Evolutionary conservation across 208 protist genomes (phyloP).

Genomic region (Leishmania braziliensis): DNA sequence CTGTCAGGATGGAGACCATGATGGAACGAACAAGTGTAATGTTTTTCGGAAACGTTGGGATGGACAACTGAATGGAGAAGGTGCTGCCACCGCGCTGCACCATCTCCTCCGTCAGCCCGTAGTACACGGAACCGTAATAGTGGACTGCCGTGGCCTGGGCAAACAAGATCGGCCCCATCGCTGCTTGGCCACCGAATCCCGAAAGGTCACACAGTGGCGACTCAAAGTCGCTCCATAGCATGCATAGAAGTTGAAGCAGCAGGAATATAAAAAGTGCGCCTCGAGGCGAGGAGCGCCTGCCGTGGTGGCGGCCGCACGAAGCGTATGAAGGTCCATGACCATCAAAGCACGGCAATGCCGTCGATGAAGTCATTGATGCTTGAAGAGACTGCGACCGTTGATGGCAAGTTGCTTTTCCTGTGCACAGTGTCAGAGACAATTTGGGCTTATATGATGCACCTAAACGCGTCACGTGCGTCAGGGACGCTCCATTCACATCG

Average conservation of each 20-base stretch:
- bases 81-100: conserved; percentile 50
- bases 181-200: background rate
- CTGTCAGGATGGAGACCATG: conserved; percentile 41
- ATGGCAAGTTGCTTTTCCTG: background rate
- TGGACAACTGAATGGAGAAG: conserved; percentile 53
- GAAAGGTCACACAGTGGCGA: background rate
- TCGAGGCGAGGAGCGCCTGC: conserved; percentile 3
- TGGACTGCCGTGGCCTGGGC: conserved; percentile 45
- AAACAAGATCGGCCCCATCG: conserved; percentile 14
- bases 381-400: background rate
- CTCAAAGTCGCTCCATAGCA: conserved; percentile 13
- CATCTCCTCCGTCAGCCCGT: conserved; percentile 46
- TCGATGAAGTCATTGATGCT: background rate
- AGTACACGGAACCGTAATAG: conserved; percentile 67
- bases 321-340: too few species aligned
- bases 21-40: conserved; percentile 30
- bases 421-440: background rate
- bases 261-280: background rate
- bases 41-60: conserved; percentile 62
- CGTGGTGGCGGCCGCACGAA: too few species aligned
- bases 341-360: background rate
- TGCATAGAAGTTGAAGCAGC: conserved; percentile 2
- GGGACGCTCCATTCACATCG: background rate
- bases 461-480: background rate
- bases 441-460: background rate